Evolutionary conservation across 495 filamentous ascomycete genomes (phyloP), one percentile per base, ranked within the genome.

Genomic region (Aspergillus ostianus): DNA sequence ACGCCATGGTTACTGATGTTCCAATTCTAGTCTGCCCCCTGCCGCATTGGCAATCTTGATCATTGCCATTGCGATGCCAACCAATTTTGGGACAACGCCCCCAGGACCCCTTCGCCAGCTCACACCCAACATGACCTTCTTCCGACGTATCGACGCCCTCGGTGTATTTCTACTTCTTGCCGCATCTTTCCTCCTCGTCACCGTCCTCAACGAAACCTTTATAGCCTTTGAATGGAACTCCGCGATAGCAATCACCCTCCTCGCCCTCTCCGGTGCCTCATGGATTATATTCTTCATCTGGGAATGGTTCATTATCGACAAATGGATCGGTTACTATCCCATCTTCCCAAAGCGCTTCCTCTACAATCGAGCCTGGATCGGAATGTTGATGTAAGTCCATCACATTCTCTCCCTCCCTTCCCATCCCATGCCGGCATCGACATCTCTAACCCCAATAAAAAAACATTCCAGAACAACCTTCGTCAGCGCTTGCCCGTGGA

Each of bases 201-300:
- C 85, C 56, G 73, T 80, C 2, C 72, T 89, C 26, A 82, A 88
- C 56, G 80, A 88, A 63, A 80, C 73, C 10, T 84, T 84, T 68
- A 47, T 78, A 70, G 53, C 75, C 71, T 57, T 64, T 75, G 21
- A 69, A 63, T 64, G 75, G 85, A 26, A 64, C 61, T 49, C 77
- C 0, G 71, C 71, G 0, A 72, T 67, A 6, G 69, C 82, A 7
- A 67, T 84, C 70, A 76, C 73, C n/a, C 74, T 75, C 7, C 66
- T 74, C 44, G 74, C 79, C 3, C 52, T 80, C 21, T 57, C 70
- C 3, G 73, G 59, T 2, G 55, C 70, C 17, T 66, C 48, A 21
- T 82, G 60, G 60, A 66, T 61, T 60, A 76, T 56, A 58, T 75
- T 68, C 57, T 76, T 65, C 72, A 73, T 58, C 56, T 81, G 53